Base-by-base conservation (phyloP, 2,329 filamentous ascomycete species). In the Aspergillus aculeatus region DNA sequence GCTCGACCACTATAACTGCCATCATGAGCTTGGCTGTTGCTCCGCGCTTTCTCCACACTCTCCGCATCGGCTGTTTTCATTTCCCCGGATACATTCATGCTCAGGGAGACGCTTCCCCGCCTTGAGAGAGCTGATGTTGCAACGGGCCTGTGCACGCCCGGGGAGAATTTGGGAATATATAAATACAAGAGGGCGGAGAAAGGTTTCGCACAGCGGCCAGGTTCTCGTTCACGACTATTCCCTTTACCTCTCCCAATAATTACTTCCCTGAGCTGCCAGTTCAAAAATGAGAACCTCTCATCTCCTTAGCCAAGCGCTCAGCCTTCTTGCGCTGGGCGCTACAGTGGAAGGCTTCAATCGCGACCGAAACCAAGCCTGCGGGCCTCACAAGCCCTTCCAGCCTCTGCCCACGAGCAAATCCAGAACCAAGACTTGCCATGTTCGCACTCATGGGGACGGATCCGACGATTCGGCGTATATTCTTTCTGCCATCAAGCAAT, bases 401-500 rank as follows among this genome's bases (percentile, higher is more conserved):
- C 69, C 72, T 24, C 64, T 75, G 5, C 72, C 73, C 11, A 23
- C 60, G 6, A 73, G 66, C 24, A 52, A 62, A 10, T 55, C 60
- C 5, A 64, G 73, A 19, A 65, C 52, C 29, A 71, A 66, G 48
- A 70, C 69, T 31, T 75, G 73, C 56, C 62, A 72, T 54, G 72
- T 74, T 19, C 58, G 62, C 12, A 66, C 56, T 50, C 51, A 72
- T 44, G 72, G 69, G 5, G 52, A 73, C 50, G 71, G 72, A 3
- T 57, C 49, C 9, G 83, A 85, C 53, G 83, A 85, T 64, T 81
- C 81, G 47, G 60, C 74, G 24, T 72, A 81, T 57, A 83, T 89
- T 53, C 64, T 88, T 9, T 71, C 77, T 1, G 85, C 86, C 0
- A 73, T 88, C 57, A 75, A 85, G 49, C 67, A 79, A 59, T 89